These are phyloP conservation scores for Talaromyces rugulosus DNA, from an alignment of 2,329 filamentous ascomycete species.

Conservation along the genomic window DNA sequence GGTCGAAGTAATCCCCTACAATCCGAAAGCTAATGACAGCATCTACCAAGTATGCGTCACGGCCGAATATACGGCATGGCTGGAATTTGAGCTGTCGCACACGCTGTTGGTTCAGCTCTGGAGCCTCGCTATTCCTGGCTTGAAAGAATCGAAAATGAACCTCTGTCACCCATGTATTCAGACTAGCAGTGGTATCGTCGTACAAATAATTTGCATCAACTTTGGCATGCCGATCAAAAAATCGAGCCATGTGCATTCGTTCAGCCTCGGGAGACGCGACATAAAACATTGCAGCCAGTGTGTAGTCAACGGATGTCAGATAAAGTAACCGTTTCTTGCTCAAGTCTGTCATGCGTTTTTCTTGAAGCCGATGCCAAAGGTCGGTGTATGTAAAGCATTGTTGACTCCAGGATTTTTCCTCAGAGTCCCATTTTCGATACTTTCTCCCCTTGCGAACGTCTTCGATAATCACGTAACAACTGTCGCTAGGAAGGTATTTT, in stretches of 20 bases:
- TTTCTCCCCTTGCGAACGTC: background rate
- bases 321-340: background rate
- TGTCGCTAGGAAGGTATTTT: too few relatives aligned
- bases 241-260: background rate
- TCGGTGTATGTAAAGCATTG: background rate
- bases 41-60: conserved; percentile 12
- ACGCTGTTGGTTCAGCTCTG: background rate
- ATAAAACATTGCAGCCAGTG: background rate
- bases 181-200: conserved; percentile 19
- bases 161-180: conserved; percentile 28
- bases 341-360: background rate
- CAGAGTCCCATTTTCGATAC: background rate
- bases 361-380: background rate
- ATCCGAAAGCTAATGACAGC: conserved; percentile 24
- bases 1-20: conserved; percentile 28
- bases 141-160: conserved; percentile 25
- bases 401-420: background rate
- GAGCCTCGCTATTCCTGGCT: conserved; percentile 5
- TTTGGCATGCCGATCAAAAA: conserved; percentile 18
- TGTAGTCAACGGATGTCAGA: background rate
- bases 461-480: background rate
- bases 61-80: conserved; percentile 3
- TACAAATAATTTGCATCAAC: conserved; percentile 17
- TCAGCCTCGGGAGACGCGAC: background rate
- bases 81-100: background rate